Percentiles rank a stretch among this genome's conserved stretches.
Conservation (phyloP, 2,329 filamentous ascomycete genomes). For the Cylindrodendrum hubeiense region DNA sequence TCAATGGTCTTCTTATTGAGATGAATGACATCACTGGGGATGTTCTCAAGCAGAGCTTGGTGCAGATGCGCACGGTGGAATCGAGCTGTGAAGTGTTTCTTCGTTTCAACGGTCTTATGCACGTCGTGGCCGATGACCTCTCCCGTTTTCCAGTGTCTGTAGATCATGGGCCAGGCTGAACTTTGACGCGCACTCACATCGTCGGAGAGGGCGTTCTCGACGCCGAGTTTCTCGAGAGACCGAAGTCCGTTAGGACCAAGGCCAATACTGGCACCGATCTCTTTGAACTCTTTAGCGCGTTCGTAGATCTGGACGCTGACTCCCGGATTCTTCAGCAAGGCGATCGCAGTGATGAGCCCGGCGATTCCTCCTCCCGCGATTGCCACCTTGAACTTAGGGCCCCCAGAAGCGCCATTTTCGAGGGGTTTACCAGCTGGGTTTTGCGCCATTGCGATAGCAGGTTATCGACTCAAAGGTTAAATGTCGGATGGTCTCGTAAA, state of each 20-base stretch:
- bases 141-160: conserved; percentile 49
- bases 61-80: conserved; percentile 64
- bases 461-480: background rate
- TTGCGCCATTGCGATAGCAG: background rate
- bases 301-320: conserved; percentile 64
- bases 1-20: conserved; percentile 56
- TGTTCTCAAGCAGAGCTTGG: conserved; percentile 58
- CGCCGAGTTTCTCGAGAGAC: conserved; percentile 63
- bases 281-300: conserved; percentile 57
- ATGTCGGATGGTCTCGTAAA: background rate
- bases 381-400: conserved; percentile 53
- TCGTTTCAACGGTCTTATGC: conserved; percentile 55
- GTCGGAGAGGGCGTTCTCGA: conserved; percentile 58
- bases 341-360: conserved; percentile 62
- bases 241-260: conserved; percentile 66
- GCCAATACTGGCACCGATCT: conserved; percentile 62
- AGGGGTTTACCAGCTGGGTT: background rate
- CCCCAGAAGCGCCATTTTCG: background rate
- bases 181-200: conserved; percentile 55
- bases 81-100: conserved; percentile 58
- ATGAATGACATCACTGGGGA: conserved; percentile 56
- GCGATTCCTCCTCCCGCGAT: conserved; percentile 65
- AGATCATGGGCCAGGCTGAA: conserved; percentile 59
- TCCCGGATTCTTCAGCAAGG: conserved; percentile 54
- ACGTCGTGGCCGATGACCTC: conserved; percentile 35